Evolutionary conservation across 768 basidiomycete species (phyloP).

Genomic region (Podaxis pistillaris): DNA sequence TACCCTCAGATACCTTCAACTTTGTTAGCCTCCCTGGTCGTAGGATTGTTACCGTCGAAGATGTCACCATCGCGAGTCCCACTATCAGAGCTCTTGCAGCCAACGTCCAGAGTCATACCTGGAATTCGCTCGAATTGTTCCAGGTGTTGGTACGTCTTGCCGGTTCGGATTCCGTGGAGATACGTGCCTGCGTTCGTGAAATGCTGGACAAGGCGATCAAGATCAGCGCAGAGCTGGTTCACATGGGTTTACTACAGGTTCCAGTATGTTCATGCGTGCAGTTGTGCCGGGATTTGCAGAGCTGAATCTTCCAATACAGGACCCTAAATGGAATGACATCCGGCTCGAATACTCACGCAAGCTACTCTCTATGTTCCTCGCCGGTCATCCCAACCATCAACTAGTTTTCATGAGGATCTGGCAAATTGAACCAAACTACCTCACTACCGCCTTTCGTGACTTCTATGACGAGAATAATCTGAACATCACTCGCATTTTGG

Average conservation of each 20-base stretch:
- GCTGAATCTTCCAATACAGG: slow-evolving; percentile 31
- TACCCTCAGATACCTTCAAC: slow-evolving; percentile 90
- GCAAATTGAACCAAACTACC: slow-evolving; percentile 84
- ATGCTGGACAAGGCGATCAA: slow-evolving; percentile 94
- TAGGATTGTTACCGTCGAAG: slow-evolving; percentile 84
- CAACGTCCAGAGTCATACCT: slow-evolving; percentile 88
- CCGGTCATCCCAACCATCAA: slow-evolving; percentile 91
- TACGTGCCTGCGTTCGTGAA: slow-evolving; percentile 77
- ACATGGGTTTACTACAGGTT: slow-evolving; percentile 90
- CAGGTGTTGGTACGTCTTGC: slow-evolving; percentile 82
- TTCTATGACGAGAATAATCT: slow-evolving; percentile 91
- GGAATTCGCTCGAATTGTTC: slow-evolving; percentile 93
- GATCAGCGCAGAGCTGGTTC: slow-evolving; percentile 90
- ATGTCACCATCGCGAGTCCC: slow-evolving; percentile 79
- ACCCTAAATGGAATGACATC: slow-evolving; percentile 85
- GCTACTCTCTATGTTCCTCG: slow-evolving; percentile 85
- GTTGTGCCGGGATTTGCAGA: not conserved
- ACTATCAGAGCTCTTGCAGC: slow-evolving; percentile 91
- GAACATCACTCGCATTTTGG: slow-evolving; percentile 92
- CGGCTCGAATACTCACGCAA: slow-evolving; percentile 85
- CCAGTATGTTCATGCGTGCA: slow-evolving; percentile 55
- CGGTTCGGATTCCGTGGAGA: slow-evolving; percentile 67
- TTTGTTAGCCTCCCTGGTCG: slow-evolving; percentile 85
- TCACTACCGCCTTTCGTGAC: slow-evolving; percentile 85
- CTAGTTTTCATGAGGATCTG: slow-evolving; percentile 96